These are phyloP conservation scores for Circinella umbellata DNA, from an alignment of 371 early-diverging fungal species.

Conservation along the genomic window DNA sequence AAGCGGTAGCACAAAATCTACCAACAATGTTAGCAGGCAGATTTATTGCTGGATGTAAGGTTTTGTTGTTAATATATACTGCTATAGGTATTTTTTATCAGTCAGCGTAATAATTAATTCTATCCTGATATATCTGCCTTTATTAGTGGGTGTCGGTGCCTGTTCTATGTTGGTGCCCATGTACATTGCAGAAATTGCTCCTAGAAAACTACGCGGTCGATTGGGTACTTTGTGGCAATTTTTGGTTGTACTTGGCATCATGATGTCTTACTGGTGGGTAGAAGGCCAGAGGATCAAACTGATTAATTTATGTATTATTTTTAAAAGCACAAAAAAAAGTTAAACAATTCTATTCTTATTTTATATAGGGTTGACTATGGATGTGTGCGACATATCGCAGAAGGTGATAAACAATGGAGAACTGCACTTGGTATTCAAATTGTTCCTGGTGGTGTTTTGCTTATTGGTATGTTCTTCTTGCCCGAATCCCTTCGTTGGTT, in stretches of 20 bases:
- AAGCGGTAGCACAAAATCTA: slow-evolving; percentile 42
- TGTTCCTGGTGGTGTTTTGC: slow-evolving; percentile 59
- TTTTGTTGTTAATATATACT: neutral
- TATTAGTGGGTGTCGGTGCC: slow-evolving; percentile 49
- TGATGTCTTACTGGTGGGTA: slow-evolving; percentile 50
- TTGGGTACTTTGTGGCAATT: slow-evolving; percentile 56
- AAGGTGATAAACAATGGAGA: slow-evolving; percentile 38
- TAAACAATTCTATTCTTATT: too few relatives aligned
- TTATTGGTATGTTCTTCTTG: slow-evolving; percentile 56
- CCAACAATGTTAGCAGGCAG: slow-evolving; percentile 48
- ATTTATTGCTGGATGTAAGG: slow-evolving; percentile 51
- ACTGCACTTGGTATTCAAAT: slow-evolving; percentile 53
- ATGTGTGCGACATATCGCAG: slow-evolving; percentile 35
- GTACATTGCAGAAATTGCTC: slow-evolving; percentile 54
- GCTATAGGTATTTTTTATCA: too few relatives aligned
- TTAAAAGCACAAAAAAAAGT: too few relatives aligned
- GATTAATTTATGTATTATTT: too few relatives aligned
- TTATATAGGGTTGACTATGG: slow-evolving; percentile 43
- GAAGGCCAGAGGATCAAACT: neutral
- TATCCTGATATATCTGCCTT: neutral
- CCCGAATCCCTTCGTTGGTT: slow-evolving; percentile 75
- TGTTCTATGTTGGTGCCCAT: slow-evolving; percentile 50
- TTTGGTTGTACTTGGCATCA: slow-evolving; percentile 49
- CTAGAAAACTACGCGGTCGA: slow-evolving; percentile 46
- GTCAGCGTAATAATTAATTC: too few relatives aligned